Evolutionary conservation across 331 rosid genomes (phyloP), one percentile per base, ranked within the genome.

Genomic region (Quercus phellos): DNA sequence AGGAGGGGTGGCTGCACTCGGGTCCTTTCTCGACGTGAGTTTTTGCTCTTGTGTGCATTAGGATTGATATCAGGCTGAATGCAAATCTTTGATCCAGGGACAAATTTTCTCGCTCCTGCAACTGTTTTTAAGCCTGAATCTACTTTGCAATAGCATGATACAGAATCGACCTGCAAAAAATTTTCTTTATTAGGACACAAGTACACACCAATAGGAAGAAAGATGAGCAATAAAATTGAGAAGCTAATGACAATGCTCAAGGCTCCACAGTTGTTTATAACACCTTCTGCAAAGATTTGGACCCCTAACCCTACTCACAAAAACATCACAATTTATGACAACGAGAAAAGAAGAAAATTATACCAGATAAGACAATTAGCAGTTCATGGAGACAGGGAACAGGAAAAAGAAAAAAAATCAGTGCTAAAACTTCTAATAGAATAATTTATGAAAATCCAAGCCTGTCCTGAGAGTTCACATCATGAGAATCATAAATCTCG

Each of bases 21-120:
- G 35, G 94, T 90, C 85, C 87, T 93, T 78, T 95, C 99, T 83
- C 92, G 79, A 8, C 99, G 92, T 26, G 84, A 86, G 63, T 68
- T 88, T 88, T 91, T 93, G 72, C 85, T 91, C 88, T 66, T 88
- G 80, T 93, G 99, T 8, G 98, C 96, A 74, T 91, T 90, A 4
- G 99, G 98, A 83, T 95, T 91, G 83, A 93, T 93, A 87, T 95
- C 98, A 54, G 99, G 99, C 86, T 93, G 99, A 82, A 93, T 93
- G 76, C 99, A 95, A 61, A 95, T 79, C 84, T 95, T 93, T 30
- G 99, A 89, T 32, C 99, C 98, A 1, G 99, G 97, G 79, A 95
- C 99, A 78, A 95, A 93, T 83, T 91, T 95, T 64, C 98, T 88
- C 56, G 98, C 99, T 83, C 99, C 98, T 6, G 87, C 98, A 29